These are phyloP conservation scores for Choricystis sp. DNA, from an alignment of 139 green algal genomes.

Conservation along the genomic window DNA sequence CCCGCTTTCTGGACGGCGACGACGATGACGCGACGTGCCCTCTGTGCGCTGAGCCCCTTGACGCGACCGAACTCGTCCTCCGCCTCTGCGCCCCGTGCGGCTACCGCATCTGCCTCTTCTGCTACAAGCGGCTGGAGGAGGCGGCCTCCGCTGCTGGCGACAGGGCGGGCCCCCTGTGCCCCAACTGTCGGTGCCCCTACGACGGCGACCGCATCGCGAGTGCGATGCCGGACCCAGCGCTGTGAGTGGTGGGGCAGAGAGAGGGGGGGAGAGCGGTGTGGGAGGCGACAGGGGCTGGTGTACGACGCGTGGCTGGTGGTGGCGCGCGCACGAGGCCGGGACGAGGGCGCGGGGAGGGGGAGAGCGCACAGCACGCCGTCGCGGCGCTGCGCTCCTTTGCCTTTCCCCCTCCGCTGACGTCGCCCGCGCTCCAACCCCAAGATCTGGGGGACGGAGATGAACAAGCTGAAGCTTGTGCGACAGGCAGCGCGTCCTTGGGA, in stretches of 20 bases:
- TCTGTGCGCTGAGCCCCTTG: not conserved
- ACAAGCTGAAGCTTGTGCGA: too few species aligned
- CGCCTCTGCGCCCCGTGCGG: not conserved
- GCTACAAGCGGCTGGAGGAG: not conserved
- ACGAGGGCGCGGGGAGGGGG: too few species aligned
- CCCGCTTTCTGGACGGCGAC: not conserved
- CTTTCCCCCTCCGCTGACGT: too few species aligned
- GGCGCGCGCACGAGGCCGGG: too few species aligned
- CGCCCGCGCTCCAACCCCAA: too few species aligned
- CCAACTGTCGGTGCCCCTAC: not conserved
- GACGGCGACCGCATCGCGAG: not conserved
- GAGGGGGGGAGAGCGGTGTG: not conserved
- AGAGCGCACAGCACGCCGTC: too few species aligned
- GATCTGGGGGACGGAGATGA: too few species aligned
- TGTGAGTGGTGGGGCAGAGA: not conserved
- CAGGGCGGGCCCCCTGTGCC: not conserved
- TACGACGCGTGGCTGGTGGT: too few species aligned
- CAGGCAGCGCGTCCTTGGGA: too few species aligned
- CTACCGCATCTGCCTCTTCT: not conserved
- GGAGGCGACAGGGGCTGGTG: not conserved
- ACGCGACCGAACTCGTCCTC: not conserved
- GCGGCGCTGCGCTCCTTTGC: too few species aligned
- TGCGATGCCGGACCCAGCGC: not conserved
- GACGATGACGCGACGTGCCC: not conserved
- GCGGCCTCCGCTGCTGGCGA: not conserved